Percentiles rank a stretch among this genome's conserved stretches.
phyloP scores from a whole-genome alignment of 1,284 basidiomycete genomes.

The Sporisorium iseilematis-ciliati region DNA sequence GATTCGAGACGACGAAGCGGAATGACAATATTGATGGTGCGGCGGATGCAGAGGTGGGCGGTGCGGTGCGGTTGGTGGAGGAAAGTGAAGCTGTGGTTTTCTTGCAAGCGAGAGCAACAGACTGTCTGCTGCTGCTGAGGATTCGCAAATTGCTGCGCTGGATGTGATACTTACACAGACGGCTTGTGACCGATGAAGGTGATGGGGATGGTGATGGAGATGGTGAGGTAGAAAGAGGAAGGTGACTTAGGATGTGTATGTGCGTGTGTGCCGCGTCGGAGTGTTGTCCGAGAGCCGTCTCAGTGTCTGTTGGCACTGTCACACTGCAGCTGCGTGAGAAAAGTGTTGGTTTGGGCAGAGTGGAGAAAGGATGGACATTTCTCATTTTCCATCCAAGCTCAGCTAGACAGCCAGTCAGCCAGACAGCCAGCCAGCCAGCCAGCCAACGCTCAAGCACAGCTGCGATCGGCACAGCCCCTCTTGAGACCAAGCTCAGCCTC shows the following conservation, averaged over 20 bases:
- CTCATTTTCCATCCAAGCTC: slow-evolving; percentile 16
- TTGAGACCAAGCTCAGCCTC: not conserved
- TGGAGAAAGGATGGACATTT: slow-evolving; percentile 34
- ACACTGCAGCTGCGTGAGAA: slow-evolving; percentile 2
- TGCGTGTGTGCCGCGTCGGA: slow-evolving; percentile 5
- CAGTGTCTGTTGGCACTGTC: not conserved
- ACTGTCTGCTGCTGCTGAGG: not conserved
- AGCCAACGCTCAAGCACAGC: too few relatives aligned
- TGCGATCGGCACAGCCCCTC: slow-evolving; percentile 42
- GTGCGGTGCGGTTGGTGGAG: slow-evolving; percentile 4
- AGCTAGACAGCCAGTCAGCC: slow-evolving; percentile 7
- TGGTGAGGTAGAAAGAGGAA: not conserved
- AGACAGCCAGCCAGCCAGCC: too few relatives aligned
- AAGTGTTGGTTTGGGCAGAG: slow-evolving; percentile 29
- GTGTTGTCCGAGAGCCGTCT: slow-evolving; percentile 15
- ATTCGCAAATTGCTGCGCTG: not conserved
- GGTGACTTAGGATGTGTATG: not conserved
- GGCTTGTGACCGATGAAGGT: not conserved
- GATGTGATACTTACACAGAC: not conserved
- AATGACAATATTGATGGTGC: slow-evolving; percentile 10
- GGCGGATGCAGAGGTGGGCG: slow-evolving; percentile 3
- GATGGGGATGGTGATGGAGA: not conserved
- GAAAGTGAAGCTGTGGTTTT: not conserved
- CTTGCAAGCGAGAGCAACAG: slow-evolving; percentile 8
- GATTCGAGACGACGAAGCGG: not conserved